Base-by-base conservation (phyloP, 345 rosid genomes). In the Firmiana major region DNA sequence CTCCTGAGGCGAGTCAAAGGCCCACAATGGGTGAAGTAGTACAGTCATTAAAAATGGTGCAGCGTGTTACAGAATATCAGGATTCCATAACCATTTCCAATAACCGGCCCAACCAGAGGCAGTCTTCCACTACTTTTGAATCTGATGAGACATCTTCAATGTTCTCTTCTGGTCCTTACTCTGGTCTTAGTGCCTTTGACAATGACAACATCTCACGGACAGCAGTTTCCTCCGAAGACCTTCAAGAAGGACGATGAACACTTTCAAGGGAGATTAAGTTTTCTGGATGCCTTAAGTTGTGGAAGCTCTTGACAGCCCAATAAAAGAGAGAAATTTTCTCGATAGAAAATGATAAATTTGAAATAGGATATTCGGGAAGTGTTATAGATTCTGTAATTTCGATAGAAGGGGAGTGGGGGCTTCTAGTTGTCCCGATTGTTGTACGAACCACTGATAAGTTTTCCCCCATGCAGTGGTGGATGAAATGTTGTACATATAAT, bases 1-100 rank as follows among this genome's bases (percentile, higher is more conserved):
- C 99, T 59, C 94, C 97, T 3, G 98, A 96, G 83, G 94, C 97
- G 5, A 96, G 79, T 84, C 98, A 93, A 78, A 85, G 99, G 81
- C 99, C 99, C n/a, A 89, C 98, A 17, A 96, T 93, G 98, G 99
- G 98, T 1, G 98, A 96, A 91, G 99, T 96, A 76, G 98, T 96
- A 17, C 99, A 96, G 81, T 96, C 99, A n/a, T 92, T 96, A 11
- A 96, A 96, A 86, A 96, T 93, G 99, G 98, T 96, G 73, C 99
- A 93, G 87, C 87, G 94, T 0, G 88, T 87, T 0, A 80, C 90
- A 2, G 99, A 96, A 83, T 84, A 89, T 79, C 99, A 91, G 59
- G 98, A 96, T 63, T 74, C 92, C 6, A 70, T 82, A 79, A 79
- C 79, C 73, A 63, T 82, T 36, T 45, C 86, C 38, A 90, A 86